Percentiles rank a stretch among this genome's conserved stretches.
These are phyloP conservation scores for Calocybe gangraenosa DNA, from an alignment of 768 basidiomycete genomes.

Conservation along the genomic window DNA sequence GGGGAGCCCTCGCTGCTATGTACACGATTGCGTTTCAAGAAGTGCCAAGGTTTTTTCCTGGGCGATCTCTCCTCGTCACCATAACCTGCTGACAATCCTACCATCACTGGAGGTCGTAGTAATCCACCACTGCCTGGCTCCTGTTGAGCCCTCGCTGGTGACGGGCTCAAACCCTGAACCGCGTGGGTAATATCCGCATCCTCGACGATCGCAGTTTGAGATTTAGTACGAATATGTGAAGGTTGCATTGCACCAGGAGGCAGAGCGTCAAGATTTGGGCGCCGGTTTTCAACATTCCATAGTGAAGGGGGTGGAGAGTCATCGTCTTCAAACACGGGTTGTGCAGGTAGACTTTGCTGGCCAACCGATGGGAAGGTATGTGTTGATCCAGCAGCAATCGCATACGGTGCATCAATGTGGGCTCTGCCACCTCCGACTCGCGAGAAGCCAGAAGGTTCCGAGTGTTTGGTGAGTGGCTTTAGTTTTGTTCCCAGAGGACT, in stretches of 20 bases:
- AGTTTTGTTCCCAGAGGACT: constrained; percentile 16
- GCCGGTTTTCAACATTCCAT: constrained; percentile 40
- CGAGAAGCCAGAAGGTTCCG: constrained; percentile 67
- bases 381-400: constrained; percentile 60
- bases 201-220: constrained; percentile 84
- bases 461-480: constrained; percentile 12
- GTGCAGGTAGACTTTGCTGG: constrained; percentile 29
- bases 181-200: constrained; percentile 35
- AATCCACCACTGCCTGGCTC: constrained; percentile 19
- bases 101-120: constrained; percentile 18
- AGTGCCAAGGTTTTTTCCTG: constrained; percentile 72
- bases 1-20: constrained; percentile 52
- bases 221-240: constrained; percentile 67
- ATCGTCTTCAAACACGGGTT: constrained; percentile 23
- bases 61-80: constrained; percentile 39
- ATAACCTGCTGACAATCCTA: constrained; percentile 23
- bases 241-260: constrained; percentile 68
- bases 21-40: constrained; percentile 52
- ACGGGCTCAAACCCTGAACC: constrained; percentile 8
- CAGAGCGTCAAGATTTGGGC: constrained; percentile 27
- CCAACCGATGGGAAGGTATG: constrained; percentile 66
- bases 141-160: constrained; percentile 12
- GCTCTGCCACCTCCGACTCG: constrained; percentile 86
- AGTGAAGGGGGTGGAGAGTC: constrained; percentile 49
- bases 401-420: constrained; percentile 82